Base-by-base conservation (phyloP, 1,284 basidiomycete species). In the Chalciporus sp. region DNA sequence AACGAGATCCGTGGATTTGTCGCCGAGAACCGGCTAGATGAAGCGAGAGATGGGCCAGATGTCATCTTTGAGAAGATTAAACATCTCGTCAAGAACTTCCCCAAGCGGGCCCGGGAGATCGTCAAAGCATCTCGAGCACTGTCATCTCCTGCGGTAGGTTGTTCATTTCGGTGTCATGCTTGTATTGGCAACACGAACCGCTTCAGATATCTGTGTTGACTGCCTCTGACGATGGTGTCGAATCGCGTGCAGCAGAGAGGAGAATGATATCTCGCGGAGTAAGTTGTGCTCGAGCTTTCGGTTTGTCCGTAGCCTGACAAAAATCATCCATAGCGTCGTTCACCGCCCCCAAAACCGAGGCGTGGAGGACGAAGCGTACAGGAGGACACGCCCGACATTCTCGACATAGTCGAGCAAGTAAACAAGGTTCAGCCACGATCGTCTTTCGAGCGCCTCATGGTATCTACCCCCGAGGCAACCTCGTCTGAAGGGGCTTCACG, bases 401-500 rank as follows among this genome's bases (percentile, higher is more conserved):
- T 55, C 23, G 35, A 45, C 10, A 49, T 55, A 23, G 54, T 55
- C 7, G 54, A 55, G 28, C 45, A 55, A 8, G 54, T 45, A 10
- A 55, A n/a, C n/a, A 55, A 20, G 42, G 37, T 29, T 14, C 54
- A 44, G 14, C 27, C 27, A 7, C 29, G 42, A 14, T 49, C 53
- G 7, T 46, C 42, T 19, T 49, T 37, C n/a, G 29, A 42, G 7
- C 41, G 14, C 17, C 14, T 41, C 20, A 35, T 33, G 7, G 39
- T 55, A 27, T 40, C 28, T 16, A 43, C 35, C 31, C 35, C 53
- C 17, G 46, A 41, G 76, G 33, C 33, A 12, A 16, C 33, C n/a
- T n/a, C n/a, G n/a, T n/a, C n/a, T 35, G 16, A 35, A 35, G 33
- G 33, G 6, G 16, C 16, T 35, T 14, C 33, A 7, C 33, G 33